Evolutionary conservation across 75 land plant genomes (phyloP).

Genomic region (Sequoia sempervirens): DNA sequence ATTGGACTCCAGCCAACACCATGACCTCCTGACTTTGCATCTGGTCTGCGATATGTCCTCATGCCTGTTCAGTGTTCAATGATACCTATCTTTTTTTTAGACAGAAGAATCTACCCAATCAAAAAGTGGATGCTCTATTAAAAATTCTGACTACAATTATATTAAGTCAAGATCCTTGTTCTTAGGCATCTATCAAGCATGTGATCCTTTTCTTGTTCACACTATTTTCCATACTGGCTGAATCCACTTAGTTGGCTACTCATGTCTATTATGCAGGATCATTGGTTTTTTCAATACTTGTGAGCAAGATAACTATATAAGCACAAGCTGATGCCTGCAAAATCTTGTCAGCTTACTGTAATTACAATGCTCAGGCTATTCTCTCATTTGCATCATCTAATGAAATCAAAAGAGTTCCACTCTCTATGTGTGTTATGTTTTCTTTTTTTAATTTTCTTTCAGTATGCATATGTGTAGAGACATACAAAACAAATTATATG

Average conservation of each 20-base stretch:
- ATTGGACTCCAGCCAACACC: constrained; percentile 99
- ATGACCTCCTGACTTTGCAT: constrained; percentile 97
- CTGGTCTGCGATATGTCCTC: constrained; percentile 87
- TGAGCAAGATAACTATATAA: background rate
- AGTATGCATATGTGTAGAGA: background rate
- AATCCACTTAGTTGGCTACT: background rate
- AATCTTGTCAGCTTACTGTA: background rate
- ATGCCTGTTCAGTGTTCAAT: constrained; percentile 62
- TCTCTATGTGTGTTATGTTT: background rate
- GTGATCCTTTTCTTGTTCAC: background rate
- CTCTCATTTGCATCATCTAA: constrained; percentile 3
- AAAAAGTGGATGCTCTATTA: background rate
- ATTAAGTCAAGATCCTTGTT: background rate
- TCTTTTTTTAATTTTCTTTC: background rate
- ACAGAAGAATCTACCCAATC: background rate
- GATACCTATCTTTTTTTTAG: background rate
- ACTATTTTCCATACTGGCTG: background rate
- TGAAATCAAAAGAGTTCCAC: background rate
- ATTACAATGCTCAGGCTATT: background rate
- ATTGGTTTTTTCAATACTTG: background rate
- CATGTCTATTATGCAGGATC: background rate
- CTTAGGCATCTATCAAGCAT: background rate
- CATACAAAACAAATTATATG: background rate
- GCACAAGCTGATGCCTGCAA: background rate
- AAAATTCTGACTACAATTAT: background rate